phyloP scores from a whole-genome alignment of 129 eudicot genomes.

The Flaveria bidentis region DNA sequence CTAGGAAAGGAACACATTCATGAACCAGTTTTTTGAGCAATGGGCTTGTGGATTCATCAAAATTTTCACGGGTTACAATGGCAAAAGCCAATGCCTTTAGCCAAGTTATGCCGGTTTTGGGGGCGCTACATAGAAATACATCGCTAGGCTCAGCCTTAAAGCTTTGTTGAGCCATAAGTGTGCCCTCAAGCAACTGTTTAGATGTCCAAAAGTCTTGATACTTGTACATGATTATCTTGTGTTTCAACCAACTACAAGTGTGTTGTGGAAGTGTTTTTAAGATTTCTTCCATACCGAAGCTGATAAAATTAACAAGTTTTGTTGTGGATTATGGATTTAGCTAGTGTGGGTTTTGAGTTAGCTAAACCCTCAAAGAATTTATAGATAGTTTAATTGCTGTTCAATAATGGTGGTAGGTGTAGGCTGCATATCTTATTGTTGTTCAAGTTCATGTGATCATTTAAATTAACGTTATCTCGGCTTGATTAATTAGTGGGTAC shows the following conservation, averaged over 20 bases:
- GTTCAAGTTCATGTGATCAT: too few species aligned
- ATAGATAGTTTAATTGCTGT: neutral
- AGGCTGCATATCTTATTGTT: too few species aligned
- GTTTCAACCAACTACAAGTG: conserved; percentile 1
- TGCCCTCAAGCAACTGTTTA: neutral
- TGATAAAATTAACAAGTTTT: too few species aligned
- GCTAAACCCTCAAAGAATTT: neutral
- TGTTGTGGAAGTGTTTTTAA: conserved; percentile 2
- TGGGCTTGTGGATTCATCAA: neutral
- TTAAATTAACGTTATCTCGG: too few species aligned
- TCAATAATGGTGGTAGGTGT: neutral
- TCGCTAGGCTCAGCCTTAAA: neutral
- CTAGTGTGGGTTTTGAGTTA: neutral
- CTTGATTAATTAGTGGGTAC: too few species aligned
- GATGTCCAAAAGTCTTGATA: neutral
- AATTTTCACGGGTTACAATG: neutral
- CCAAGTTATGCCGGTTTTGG: neutral
- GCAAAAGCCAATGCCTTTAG: neutral
- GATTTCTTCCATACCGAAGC: neutral
- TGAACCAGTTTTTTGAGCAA: neutral
- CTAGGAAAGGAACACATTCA: neutral
- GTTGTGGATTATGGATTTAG: neutral
- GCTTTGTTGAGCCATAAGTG: neutral
- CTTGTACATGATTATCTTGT: neutral
- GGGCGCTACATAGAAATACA: neutral